Percentiles rank a stretch among this genome's conserved stretches.
Evolutionary conservation across 805 yeast genomes (phyloP).

Genomic region (Saccharomycopsis sp.): DNA sequence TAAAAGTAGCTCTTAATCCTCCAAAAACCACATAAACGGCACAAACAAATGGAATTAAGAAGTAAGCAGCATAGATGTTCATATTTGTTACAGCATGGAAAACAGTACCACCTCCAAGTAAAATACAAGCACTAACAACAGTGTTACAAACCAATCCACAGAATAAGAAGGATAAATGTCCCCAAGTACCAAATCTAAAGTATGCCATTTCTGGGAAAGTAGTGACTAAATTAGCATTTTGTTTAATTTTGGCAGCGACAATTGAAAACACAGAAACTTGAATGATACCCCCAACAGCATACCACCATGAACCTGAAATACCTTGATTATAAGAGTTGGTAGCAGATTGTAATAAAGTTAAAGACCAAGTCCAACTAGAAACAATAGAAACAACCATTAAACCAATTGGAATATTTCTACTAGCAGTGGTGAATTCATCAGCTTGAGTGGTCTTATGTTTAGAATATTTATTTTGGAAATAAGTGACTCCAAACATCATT

Average conservation of each 20-base stretch:
- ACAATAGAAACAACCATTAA: constrained; percentile 34
- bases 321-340: constrained; percentile 25
- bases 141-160: constrained; percentile 32
- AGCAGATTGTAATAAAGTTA: constrained; percentile 25
- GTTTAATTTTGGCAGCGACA: constrained; percentile 28
- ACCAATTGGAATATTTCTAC: constrained; percentile 34
- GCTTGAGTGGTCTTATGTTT: constrained; percentile 22
- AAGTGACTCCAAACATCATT: constrained; percentile 31
- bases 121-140: constrained; percentile 31
- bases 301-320: constrained; percentile 25
- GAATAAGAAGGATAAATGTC: constrained; percentile 29
- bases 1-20: constrained; percentile 42
- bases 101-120: constrained; percentile 36
- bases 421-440: constrained; percentile 36
- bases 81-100: constrained; percentile 34
- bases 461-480: constrained; percentile 27
- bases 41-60: constrained; percentile 38
- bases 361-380: constrained; percentile 31
- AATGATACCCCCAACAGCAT: constrained; percentile 22
- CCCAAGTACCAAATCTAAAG: constrained; percentile 31
- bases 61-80: constrained; percentile 35
- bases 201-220: constrained; percentile 33
- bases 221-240: constrained; percentile 28
- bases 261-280: constrained; percentile 28
- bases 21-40: constrained; percentile 40